Conservation (phyloP, 305 asterid genomes). For the Fraxinus greggii region DNA sequence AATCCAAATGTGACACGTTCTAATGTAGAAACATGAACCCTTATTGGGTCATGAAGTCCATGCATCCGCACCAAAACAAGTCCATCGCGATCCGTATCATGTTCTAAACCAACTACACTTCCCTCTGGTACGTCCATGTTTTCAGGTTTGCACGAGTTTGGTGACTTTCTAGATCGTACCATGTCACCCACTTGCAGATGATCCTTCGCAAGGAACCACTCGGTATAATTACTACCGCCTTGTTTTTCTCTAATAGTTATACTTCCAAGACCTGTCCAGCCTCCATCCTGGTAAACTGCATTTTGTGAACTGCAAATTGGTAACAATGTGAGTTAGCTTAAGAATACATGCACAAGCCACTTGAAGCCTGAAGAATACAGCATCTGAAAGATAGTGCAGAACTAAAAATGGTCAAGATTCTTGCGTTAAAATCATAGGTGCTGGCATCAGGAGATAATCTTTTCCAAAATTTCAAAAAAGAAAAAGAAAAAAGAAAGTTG, state of each 20-base stretch:
- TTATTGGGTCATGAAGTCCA: conserved; percentile 74
- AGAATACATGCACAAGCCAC: background rate
- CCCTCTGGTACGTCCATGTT: conserved; percentile 82
- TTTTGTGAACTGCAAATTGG: conserved; percentile 60
- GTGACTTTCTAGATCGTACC: conserved; percentile 75
- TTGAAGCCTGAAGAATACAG: background rate
- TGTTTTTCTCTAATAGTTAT: conserved; percentile 49
- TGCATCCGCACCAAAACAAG: conserved; percentile 76
- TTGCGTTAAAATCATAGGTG: background rate
- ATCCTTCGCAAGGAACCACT: conserved; percentile 86
- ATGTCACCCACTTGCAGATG: conserved; percentile 73
- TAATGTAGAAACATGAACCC: conserved; percentile 61
- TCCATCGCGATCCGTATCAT: conserved; percentile 63
- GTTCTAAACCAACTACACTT: conserved; percentile 70
- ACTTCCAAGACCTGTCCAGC: conserved; percentile 50
- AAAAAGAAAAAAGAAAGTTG: background rate
- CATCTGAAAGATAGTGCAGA: background rate
- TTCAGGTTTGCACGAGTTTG: conserved; percentile 57
- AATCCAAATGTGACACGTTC: conserved; percentile 81
- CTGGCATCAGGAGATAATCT: background rate
- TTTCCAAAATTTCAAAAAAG: background rate
- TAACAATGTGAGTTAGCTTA: background rate
- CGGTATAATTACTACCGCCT: conserved; percentile 51
- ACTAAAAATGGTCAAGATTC: background rate
- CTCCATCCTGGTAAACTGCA: conserved; percentile 50